phyloP scores from a whole-genome alignment of 2,329 filamentous ascomycete species.

The Anisogramma anomala region DNA sequence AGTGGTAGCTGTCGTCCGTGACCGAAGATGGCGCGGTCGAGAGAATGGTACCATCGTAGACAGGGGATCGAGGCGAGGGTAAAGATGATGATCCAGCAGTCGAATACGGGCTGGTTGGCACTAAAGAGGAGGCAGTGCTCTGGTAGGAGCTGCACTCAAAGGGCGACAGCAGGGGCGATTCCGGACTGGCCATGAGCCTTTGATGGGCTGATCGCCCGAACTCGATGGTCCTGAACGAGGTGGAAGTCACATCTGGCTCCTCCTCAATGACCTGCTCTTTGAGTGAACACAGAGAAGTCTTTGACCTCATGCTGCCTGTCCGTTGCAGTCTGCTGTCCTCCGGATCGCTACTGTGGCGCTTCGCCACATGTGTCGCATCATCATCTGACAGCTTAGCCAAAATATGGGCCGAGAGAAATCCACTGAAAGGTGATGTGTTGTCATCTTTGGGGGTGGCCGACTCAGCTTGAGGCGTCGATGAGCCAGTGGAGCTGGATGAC shows the following conservation, averaged over 20 bases:
- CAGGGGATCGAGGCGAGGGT: conserved; percentile 58
- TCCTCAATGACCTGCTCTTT: conserved; percentile 41
- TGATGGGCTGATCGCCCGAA: conserved; percentile 11
- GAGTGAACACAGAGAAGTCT: conserved; percentile 37
- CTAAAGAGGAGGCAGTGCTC: conserved; percentile 26
- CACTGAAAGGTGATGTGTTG: conserved; percentile 9
- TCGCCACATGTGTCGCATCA: conserved; percentile 20
- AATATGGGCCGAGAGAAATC: conserved; percentile 8
- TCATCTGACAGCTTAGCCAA: conserved; percentile 4
- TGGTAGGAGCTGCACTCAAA: conserved; percentile 15
- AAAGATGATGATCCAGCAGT: conserved; percentile 50
- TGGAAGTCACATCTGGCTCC: conserved; percentile 29
- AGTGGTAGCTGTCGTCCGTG: conserved; percentile 61
- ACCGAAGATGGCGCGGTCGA: conserved; percentile 66
- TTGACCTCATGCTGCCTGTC: conserved; percentile 32
- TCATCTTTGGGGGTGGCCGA: conserved; percentile 26
- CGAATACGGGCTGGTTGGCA: conserved; percentile 52
- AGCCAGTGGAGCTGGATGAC: conserved; percentile 1
- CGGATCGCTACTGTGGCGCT: conserved; percentile 35
- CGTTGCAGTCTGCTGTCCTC: conserved; percentile 29
- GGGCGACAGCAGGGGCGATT: conserved; percentile 14
- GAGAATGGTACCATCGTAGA: conserved; percentile 59
- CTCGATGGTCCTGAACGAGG: conserved; percentile 16
- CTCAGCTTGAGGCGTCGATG: conserved; percentile 23
- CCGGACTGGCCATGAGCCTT: conserved; percentile 21